phyloP scores from a whole-genome alignment of 75 land plant genomes.

The Selaginella moellendorffii region DNA sequence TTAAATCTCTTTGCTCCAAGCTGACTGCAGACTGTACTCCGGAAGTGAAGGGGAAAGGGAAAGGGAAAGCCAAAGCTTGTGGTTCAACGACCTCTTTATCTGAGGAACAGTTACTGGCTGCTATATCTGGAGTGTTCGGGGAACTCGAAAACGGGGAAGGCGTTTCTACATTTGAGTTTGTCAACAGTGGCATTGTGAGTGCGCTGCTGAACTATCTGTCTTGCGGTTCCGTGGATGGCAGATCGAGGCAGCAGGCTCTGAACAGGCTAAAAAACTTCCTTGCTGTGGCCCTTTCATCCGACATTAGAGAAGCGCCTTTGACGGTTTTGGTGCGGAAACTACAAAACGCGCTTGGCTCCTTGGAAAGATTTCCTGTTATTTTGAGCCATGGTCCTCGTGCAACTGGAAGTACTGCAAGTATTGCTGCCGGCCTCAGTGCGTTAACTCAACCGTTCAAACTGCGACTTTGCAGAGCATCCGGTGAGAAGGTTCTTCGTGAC shows the following conservation, averaged over 20 bases:
- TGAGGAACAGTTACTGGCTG: constrained; percentile 45
- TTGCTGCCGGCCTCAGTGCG: constrained; percentile 75
- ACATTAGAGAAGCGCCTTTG: constrained; percentile 35
- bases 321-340: constrained; percentile 62
- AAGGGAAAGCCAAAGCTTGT: constrained; percentile 76
- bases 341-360: constrained; percentile 82
- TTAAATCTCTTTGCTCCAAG: constrained; percentile 53
- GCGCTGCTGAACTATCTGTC: constrained; percentile 67
- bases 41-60: constrained; percentile 43
- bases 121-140: constrained; percentile 46
- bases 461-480: constrained; percentile 71
- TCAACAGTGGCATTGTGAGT: constrained; percentile 74
- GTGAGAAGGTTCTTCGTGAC: constrained; percentile 80
- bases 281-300: constrained; percentile 41
- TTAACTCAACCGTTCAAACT: constrained; percentile 77
- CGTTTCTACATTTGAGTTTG: constrained; percentile 93
- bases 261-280: constrained; percentile 61
- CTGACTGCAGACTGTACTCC: constrained; percentile 30
- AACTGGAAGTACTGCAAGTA: constrained; percentile 49
- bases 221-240: constrained; percentile 43
- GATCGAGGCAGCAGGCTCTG: constrained; percentile 48
- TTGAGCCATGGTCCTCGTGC: constrained; percentile 71
- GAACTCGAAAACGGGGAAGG: constrained; percentile 77
- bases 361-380: constrained; percentile 91
- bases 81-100: constrained; percentile 24